Evolutionary conservation across 805 yeast genomes (phyloP), one percentile per base, ranked within the genome.

Genomic region (Saccharomycopsis sp.): DNA sequence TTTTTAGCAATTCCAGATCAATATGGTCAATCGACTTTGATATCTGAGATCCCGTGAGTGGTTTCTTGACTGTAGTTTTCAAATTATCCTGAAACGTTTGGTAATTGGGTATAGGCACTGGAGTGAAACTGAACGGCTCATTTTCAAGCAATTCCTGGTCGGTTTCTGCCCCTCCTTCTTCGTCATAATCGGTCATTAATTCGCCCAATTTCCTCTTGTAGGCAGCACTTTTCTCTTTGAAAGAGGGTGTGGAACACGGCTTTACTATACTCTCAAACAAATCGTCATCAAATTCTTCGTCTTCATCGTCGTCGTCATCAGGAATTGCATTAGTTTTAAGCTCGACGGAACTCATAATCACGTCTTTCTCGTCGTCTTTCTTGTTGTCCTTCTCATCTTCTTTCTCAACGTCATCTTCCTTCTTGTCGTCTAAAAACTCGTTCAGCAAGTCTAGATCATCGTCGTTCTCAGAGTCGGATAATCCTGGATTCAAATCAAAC

Each of bases 21-120:
- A 85, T 74, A 63, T 82, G 83, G 20, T 74, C 71, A 22, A 79
- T 70, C 59, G 85, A 73, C 62, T 78, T 77, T 51, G 83, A 78
- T 66, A 85, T 87, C 64, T 86, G 91, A 9, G 34, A 15, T 35
- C 15, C 38, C 22, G 56, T 53, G 25, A 53, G 42, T 1, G 38
- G 34, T 29, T 52, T 52, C 19, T 52, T 52, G 17, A 12, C 19
- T 3, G n/a, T 49, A 12, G 56, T 19, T 44, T 49, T 49, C 52
- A 49, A 49, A 22, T 20, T 20, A 22, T 15, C n/a, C n/a, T 49
- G 29, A 49, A 19, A 49, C 22, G 19, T 19, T 49, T 49, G 17
- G 23, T 20, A 49, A 5, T 49, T 22, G 17, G 23, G 29, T 49
- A 49, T 49, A 20, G 23, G 29, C 15, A 20, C 52, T 5, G 52